phyloP scores from a whole-genome alignment of 106 monocot genomes.

The Allium sativum region DNA sequence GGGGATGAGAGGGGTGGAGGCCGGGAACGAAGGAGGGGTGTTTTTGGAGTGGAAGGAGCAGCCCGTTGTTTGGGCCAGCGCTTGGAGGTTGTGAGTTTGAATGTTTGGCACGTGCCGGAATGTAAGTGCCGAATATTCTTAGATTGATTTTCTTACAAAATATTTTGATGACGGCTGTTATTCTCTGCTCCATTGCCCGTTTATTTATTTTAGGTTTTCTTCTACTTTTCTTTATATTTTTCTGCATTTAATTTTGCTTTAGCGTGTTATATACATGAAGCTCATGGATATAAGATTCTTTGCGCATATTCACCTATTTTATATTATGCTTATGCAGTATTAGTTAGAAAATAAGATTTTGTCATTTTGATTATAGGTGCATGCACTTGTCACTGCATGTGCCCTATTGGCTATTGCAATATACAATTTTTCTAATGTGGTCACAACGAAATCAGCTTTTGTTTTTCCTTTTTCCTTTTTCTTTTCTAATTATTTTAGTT shows the following conservation, averaged over 20 bases:
- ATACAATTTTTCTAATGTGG: no score
- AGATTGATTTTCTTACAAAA: constrained; percentile 8
- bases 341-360: background rate
- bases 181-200: constrained; percentile 4
- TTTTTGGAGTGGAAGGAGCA: constrained; percentile 68
- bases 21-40: constrained; percentile 27
- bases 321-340: constrained; percentile 1
- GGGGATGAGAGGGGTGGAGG: constrained; percentile 28
- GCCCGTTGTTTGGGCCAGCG: constrained; percentile 69
- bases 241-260: background rate
- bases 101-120: constrained; percentile 22
- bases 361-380: background rate
- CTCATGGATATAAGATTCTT: background rate
- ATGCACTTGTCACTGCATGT: background rate
- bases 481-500: no score
- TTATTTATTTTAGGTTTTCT: background rate
- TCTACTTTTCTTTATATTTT: constrained; percentile 6
- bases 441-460: no score
- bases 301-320: no score
- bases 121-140: constrained; percentile 1
- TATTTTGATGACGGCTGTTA: constrained; percentile 9
- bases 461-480: no score
- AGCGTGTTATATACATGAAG: constrained; percentile 4
- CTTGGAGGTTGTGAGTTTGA: constrained; percentile 42
- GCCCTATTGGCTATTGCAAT: no score